A percentile compares a stretch with the other conserved stretches of the same genome.
Conservation (phyloP, 2,329 filamentous ascomycete species). For the Venturia aucupariae region DNA sequence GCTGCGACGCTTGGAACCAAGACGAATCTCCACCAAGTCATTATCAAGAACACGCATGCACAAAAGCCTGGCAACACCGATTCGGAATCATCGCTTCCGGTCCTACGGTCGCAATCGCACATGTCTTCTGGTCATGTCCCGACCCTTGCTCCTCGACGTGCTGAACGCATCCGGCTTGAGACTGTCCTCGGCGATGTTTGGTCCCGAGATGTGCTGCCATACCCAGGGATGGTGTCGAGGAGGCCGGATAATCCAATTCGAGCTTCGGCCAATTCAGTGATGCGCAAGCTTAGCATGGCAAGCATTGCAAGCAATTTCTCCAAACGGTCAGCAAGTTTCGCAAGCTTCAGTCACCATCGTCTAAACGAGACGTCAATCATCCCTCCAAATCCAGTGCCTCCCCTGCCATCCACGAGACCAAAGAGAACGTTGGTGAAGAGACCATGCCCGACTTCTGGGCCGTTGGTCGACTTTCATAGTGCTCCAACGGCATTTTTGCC, state of each 20-base stretch:
- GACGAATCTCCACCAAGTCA: constrained; percentile 61
- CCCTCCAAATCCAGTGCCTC: constrained; percentile 12
- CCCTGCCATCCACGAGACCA: background rate
- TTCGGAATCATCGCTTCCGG: constrained; percentile 39
- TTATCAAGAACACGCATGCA: constrained; percentile 76
- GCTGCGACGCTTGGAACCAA: constrained; percentile 65
- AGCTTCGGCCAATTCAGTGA: constrained; percentile 74
- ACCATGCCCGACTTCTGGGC: background rate
- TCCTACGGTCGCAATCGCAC: constrained; percentile 72
- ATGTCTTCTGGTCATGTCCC: constrained; percentile 55
- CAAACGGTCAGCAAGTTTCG: constrained; percentile 56
- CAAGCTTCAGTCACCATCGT: constrained; percentile 30
- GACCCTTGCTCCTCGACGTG: constrained; percentile 63
- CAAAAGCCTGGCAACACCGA: constrained; percentile 47
- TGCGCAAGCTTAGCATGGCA: constrained; percentile 77
- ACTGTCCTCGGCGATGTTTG: constrained; percentile 67
- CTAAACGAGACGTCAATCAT: constrained; percentile 27
- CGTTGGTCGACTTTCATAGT: constrained; percentile 38
- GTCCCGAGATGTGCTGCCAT: constrained; percentile 71
- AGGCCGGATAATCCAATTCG: constrained; percentile 64
- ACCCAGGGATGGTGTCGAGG: constrained; percentile 66
- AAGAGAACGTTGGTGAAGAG: constrained; percentile 9
- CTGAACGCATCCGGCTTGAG: constrained; percentile 71
- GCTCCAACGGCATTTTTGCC: constrained; percentile 39
- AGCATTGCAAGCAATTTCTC: constrained; percentile 70